Percentiles rank a stretch among this genome's conserved stretches.
Evolutionary conservation across 73 alveolate genomes (phyloP).

Genomic region (Blepharisma japonicum): DNA sequence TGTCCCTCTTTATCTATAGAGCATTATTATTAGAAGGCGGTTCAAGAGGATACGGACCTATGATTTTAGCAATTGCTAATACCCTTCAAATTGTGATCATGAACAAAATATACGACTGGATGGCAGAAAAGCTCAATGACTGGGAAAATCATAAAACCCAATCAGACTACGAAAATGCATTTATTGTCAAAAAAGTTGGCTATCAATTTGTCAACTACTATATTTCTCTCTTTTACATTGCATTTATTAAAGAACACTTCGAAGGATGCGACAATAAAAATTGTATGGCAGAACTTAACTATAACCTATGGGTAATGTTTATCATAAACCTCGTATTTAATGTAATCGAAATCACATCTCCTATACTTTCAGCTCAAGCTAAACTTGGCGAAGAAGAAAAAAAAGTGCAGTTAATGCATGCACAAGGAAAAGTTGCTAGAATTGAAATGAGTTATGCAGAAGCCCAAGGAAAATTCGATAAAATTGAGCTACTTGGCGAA

Average conservation of each 20-base stretch:
- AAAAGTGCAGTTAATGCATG: neutral
- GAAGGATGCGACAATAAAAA: constrained; percentile 41
- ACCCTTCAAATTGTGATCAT: constrained; percentile 35
- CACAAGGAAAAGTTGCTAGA: constrained; percentile 11
- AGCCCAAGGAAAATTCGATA: constrained; percentile 15
- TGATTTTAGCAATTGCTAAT: constrained; percentile 29
- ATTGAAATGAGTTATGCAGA: neutral
- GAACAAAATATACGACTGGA: constrained; percentile 22
- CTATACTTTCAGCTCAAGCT: constrained; percentile 15
- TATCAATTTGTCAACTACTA: constrained; percentile 43
- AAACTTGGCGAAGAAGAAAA: neutral
- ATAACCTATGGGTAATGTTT: constrained; percentile 23
- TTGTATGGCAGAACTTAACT: constrained; percentile 25
- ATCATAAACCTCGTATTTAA: neutral
- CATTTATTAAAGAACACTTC: constrained; percentile 34
- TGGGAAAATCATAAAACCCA: constrained; percentile 50
- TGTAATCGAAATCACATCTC: constrained; percentile 11
- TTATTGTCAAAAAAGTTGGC: constrained; percentile 32
- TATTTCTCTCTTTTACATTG: constrained; percentile 42
- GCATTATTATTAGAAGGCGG: constrained; percentile 6
- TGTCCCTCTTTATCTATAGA: constrained; percentile 32
- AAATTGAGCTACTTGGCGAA: neutral
- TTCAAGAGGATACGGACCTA: constrained; percentile 27
- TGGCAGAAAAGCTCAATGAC: constrained; percentile 32
- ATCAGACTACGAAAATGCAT: constrained; percentile 30